Evolutionary conservation across 2,329 filamentous ascomycete species (phyloP).

Genomic region (Diaporthe citri): DNA sequence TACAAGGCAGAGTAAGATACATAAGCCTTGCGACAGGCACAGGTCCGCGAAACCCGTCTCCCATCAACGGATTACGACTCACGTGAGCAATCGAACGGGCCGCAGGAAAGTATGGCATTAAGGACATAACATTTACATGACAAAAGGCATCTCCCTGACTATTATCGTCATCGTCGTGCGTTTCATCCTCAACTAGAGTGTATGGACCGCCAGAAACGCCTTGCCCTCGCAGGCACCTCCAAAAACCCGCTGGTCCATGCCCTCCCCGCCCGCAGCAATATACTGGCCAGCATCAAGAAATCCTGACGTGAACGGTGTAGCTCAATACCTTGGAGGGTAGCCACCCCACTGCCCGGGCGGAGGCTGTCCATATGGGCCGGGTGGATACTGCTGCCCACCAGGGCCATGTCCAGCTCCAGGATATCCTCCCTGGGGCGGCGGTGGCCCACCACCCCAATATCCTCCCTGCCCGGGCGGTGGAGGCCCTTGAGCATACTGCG

Average conservation of each 20-base stretch:
- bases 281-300: background rate
- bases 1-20: background rate
- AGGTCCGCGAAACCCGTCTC: background rate
- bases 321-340: slow-evolving; percentile 34
- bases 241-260: background rate
- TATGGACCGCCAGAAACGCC: background rate
- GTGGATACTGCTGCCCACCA: slow-evolving; percentile 34
- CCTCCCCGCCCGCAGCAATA: background rate
- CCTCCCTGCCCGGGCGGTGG: slow-evolving; percentile 27
- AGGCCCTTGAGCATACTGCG: slow-evolving; percentile 47
- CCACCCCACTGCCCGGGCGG: slow-evolving; percentile 35
- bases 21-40: background rate
- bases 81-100: background rate
- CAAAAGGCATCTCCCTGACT: background rate
- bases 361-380: slow-evolving; percentile 33
- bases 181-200: background rate
- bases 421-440: slow-evolving; percentile 36
- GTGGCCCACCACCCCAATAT: slow-evolving; percentile 36
- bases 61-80: background rate
- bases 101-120: background rate
- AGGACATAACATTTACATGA: background rate
- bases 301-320: background rate
- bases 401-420: slow-evolving; percentile 37
- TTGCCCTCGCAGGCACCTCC: background rate
- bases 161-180: background rate